These are phyloP conservation scores for Tulasnella sp. DNA, from an alignment of 768 basidiomycete genomes.

Conservation along the genomic window DNA sequence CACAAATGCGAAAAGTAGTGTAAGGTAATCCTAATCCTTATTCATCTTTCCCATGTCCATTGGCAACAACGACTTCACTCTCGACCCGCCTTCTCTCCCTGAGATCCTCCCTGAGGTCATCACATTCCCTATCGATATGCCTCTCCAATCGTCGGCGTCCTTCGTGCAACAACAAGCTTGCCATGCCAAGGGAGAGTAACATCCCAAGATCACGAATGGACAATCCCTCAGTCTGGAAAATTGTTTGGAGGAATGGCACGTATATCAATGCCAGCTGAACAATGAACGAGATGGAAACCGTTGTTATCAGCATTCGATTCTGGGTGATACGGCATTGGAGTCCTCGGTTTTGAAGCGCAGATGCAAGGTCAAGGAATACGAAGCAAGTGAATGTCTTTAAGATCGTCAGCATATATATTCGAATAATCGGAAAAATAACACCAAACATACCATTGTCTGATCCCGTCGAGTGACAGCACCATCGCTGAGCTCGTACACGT, in stretches of 20 bases:
- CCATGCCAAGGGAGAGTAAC: constrained; percentile 51
- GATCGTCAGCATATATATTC: constrained; percentile 14
- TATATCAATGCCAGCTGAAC: constrained; percentile 81
- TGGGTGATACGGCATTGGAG: constrained; percentile 69
- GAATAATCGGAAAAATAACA: too few species aligned
- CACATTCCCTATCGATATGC: constrained; percentile 23
- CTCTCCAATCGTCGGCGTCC: constrained; percentile 66
- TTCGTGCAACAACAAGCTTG: constrained; percentile 64
- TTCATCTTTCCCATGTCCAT: too few species aligned
- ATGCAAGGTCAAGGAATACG: constrained; percentile 92
- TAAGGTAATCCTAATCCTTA: too few species aligned
- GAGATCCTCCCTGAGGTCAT: too few species aligned
- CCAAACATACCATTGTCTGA: constrained; percentile 81
- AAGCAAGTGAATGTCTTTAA: constrained; percentile 91
- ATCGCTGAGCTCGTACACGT: constrained; percentile 69
- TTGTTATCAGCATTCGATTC: constrained; percentile 82
- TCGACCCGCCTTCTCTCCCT: too few species aligned
- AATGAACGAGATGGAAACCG: constrained; percentile 74
- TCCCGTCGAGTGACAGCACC: constrained; percentile 73
- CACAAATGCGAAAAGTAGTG: too few species aligned
- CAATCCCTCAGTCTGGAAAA: constrained; percentile 89
- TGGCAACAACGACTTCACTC: too few species aligned
- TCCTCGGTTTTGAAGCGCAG: constrained; percentile 88
- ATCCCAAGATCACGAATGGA: constrained; percentile 51
- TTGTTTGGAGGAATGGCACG: constrained; percentile 74